Base-by-base conservation (phyloP, 768 basidiomycete genomes). In the Tricholoma terreum region DNA sequence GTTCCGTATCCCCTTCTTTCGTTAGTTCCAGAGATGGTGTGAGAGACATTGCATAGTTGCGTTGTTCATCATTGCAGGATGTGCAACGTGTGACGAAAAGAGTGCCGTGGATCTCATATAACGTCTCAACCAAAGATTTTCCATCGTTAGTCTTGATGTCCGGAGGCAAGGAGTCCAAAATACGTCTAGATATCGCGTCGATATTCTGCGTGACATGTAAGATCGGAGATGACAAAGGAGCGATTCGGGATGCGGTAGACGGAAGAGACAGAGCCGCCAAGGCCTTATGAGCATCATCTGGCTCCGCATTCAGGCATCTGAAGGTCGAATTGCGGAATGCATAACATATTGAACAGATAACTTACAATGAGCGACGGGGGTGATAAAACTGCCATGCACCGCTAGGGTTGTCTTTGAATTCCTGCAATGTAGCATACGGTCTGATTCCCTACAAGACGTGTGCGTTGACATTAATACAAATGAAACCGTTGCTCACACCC, bases 101-200 rank as follows among this genome's bases (percentile, higher is more conserved):
- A 14, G 75, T 67, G 6, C 82, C 81, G 63, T 83, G 83, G 77
- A 83, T 82, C 63, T 83, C 78, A 34, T 80, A 63, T 8, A 74
- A 40, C 2, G 57, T 52, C 10, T 66, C 63, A 1, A 38, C 49
- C 1, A 60, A 54, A 15, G 56, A n/a, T 6, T 19, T 42, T 1
- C 8, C 27, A 2, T 52, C 50, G 17, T 11, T 43, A 12, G 45
- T 53, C 6, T 22, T 54, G 7, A 12, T 15, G 6, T 58, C 36
- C 21, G 30, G n/a, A 17, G 58, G 56, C 9, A 69, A 62, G 56
- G 58, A 15, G 55, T 68, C 53, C 9, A 72, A 50, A 9, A 68
- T 65, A 14, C 71, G 69, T 10, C 75, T 56, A 2, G 77, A 73
- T 6, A 81, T 71, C 9, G 75, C 74, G 54, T 82, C 79, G 34